Conservation (phyloP, 2,329 filamentous ascomycete genomes). For the Pseudogymnoascus pannorum region DNA sequence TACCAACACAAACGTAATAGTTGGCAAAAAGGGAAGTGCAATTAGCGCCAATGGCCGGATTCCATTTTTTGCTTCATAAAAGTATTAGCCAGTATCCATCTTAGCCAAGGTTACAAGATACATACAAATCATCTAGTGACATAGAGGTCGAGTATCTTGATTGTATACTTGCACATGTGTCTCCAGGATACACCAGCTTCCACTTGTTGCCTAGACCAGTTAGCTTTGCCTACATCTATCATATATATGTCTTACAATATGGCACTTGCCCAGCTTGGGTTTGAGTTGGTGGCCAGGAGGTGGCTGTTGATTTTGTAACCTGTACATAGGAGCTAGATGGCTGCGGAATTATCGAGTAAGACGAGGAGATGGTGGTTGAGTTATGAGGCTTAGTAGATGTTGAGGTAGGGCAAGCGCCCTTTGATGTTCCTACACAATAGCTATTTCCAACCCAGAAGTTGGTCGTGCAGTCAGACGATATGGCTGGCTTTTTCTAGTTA, state of each 20-base stretch:
- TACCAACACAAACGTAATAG: conserved; percentile 8
- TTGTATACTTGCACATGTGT: conserved; percentile 7
- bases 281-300: conserved; percentile 17
- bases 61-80: background rate
- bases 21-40: conserved; percentile 6
- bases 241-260: conserved; percentile 11
- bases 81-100: background rate
- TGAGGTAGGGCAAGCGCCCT: conserved; percentile 11
- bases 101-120: background rate
- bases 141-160: conserved; percentile 4
- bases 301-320: conserved; percentile 9
- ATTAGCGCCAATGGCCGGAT: conserved; percentile 4
- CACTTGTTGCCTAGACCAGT: conserved; percentile 2
- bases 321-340: conserved; percentile 5
- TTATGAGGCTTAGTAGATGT: conserved; percentile 14
- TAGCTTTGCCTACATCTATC: background rate
- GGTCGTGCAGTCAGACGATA: conserved; percentile 23
- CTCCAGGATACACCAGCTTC: conserved; percentile 1
- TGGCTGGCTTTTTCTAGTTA: conserved; percentile 23
- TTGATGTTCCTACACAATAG: conserved; percentile 25
- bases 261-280: conserved; percentile 19
- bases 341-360: conserved; percentile 11
- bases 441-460: conserved; percentile 24
- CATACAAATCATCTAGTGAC: background rate
- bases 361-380: conserved; percentile 9